phyloP scores from a whole-genome alignment of 148 eudicot genomes.

The Bassia scoparia region DNA sequence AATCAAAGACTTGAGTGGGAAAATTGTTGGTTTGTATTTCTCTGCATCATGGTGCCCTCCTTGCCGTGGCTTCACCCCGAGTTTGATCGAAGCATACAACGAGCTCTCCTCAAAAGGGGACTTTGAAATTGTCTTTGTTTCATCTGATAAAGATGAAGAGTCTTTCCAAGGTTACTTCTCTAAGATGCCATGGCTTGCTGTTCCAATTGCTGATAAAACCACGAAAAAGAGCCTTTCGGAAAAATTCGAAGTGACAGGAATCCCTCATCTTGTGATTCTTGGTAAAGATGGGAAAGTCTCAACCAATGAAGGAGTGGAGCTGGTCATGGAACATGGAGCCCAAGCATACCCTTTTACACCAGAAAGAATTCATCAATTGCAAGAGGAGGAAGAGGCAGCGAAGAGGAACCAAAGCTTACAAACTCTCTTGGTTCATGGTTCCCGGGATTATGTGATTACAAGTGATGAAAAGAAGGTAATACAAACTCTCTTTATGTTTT shows the following conservation, averaged over 20 bases:
- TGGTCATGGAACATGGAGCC: constrained; percentile 37
- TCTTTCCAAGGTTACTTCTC: constrained; percentile 42
- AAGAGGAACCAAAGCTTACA: constrained; percentile 42
- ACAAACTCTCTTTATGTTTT: too few species aligned
- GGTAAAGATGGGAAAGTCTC: constrained; percentile 39
- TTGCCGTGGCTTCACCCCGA: constrained; percentile 50
- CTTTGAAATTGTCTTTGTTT: constrained; percentile 46
- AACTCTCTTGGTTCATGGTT: constrained; percentile 37
- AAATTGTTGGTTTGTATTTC: constrained; percentile 46
- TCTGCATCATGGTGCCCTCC: constrained; percentile 64
- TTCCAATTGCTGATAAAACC: constrained; percentile 42
- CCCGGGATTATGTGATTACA: constrained; percentile 46
- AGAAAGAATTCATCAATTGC: constrained; percentile 34
- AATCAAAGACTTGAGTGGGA: constrained; percentile 39
- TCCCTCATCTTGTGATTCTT: constrained; percentile 48
- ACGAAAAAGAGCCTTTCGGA: constrained; percentile 23
- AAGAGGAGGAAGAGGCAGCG: constrained; percentile 47
- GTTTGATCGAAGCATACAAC: constrained; percentile 34
- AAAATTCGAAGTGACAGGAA: constrained; percentile 40
- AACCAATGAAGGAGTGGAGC: constrained; percentile 39
- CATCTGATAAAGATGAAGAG: constrained; percentile 46
- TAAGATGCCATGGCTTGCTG: constrained; percentile 59
- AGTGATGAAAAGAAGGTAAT: constrained; percentile 37
- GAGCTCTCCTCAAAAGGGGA: constrained; percentile 39
- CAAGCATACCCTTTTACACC: constrained; percentile 47